phyloP scores from a whole-genome alignment of 139 green algal genomes.

The Micromonas commoda region DNA sequence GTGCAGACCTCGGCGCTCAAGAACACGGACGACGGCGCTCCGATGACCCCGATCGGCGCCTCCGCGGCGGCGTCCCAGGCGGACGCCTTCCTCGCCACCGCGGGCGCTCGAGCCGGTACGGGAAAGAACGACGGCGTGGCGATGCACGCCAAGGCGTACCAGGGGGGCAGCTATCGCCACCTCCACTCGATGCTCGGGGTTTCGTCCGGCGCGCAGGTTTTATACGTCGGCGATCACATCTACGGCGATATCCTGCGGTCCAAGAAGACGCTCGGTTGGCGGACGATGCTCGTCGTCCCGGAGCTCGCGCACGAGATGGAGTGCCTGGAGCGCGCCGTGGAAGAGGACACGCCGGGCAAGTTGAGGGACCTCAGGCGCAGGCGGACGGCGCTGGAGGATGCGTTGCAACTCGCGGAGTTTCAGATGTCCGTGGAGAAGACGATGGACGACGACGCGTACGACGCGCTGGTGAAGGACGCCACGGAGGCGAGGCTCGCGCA shows the following conservation, averaged over 20 bases:
- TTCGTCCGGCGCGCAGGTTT: conserved; percentile 41
- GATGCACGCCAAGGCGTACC: conserved; percentile 24
- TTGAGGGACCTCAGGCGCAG: background rate
- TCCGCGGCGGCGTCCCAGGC: background rate
- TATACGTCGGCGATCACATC: conserved; percentile 67
- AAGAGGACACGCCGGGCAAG: background rate
- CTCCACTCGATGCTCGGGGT: conserved; percentile 85
- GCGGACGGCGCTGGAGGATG: background rate
- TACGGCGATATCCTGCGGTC: conserved; percentile 48
- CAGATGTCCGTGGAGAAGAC: background rate
- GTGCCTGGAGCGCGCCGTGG: conserved; percentile 8
- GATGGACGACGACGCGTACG: background rate
- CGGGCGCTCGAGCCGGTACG: too few species aligned
- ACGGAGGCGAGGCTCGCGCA: conserved; percentile 40
- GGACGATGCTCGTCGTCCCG: conserved; percentile 94
- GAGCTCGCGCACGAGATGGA: conserved; percentile 66
- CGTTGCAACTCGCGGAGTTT: background rate
- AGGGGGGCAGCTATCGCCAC: conserved; percentile 71
- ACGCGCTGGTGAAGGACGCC: background rate
- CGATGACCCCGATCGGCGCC: conserved; percentile 32
- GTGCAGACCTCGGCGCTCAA: background rate
- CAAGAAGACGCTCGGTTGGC: conserved; percentile 66
- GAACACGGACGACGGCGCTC: conserved; percentile 44
- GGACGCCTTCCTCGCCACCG: background rate
- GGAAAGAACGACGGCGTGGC: background rate